These are phyloP conservation scores for Mucor indicus DNA, from an alignment of 371 early-diverging fungal species.

Conservation along the genomic window DNA sequence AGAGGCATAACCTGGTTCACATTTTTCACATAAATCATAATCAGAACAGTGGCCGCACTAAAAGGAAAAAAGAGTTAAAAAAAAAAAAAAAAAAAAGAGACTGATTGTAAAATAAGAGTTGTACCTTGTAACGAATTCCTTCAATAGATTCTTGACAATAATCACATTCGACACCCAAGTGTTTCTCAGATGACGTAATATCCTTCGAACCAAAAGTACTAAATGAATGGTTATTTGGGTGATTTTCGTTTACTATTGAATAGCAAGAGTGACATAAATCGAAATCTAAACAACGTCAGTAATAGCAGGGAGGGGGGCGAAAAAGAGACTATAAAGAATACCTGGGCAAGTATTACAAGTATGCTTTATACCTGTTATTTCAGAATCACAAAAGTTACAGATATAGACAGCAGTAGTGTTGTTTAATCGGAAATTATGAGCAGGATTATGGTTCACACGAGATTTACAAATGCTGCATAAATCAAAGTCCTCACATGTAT, in stretches of 20 bases:
- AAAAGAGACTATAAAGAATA: background rate
- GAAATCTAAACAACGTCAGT: conserved; percentile 38
- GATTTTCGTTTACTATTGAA: conserved; percentile 28
- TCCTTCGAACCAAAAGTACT: conserved; percentile 21
- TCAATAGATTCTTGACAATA: conserved; percentile 35
- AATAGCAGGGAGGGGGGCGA: background rate
- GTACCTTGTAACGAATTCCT: conserved; percentile 60
- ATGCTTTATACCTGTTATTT: conserved; percentile 45
- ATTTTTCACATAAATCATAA: conserved; percentile 54
- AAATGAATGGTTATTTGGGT: conserved; percentile 32
- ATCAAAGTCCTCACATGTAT: conserved; percentile 47
- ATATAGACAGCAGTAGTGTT: conserved; percentile 16
- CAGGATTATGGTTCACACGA: conserved; percentile 20
- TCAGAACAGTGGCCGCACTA: conserved; percentile 60
- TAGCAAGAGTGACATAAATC: conserved; percentile 51
- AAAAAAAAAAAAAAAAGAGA: background rate
- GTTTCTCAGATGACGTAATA: background rate
- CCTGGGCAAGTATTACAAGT: conserved; percentile 41
- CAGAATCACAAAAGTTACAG: conserved; percentile 48
- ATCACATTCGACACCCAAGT: conserved; percentile 46
- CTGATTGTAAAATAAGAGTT: too few species aligned
- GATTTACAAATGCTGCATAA: conserved; percentile 46
- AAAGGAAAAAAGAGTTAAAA: background rate
- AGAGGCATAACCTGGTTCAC: conserved; percentile 35
- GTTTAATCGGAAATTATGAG: conserved; percentile 27